Evolutionary conservation across 176 grass and related monocot species (phyloP).

Genomic region (Ensete ventricosum): DNA sequence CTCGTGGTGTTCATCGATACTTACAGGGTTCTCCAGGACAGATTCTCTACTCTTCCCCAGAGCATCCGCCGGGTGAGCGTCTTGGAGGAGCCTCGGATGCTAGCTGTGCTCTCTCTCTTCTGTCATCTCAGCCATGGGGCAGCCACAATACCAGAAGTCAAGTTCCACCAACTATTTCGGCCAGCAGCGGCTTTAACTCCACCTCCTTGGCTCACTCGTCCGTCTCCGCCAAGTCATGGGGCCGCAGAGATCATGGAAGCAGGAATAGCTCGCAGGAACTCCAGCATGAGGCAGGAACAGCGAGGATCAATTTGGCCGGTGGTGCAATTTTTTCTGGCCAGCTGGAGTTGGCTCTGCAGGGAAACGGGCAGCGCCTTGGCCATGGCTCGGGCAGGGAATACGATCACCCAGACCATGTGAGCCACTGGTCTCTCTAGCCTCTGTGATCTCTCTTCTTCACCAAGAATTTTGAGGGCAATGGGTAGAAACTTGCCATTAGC

Average conservation of each 20-base stretch:
- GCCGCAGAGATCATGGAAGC: conserved; percentile 16
- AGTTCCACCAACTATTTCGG: conserved; percentile 2
- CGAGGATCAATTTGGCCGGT: background rate
- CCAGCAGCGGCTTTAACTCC: conserved; percentile 5
- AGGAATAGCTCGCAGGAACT: conserved; percentile 11
- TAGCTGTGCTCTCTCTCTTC: conserved; percentile 58
- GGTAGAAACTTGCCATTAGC: too few relatives aligned
- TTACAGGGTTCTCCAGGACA: conserved; percentile 1
- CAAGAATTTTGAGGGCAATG: background rate
- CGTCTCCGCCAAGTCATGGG: conserved; percentile 11
- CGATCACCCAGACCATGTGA: conserved; percentile 19
- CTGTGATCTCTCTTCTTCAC: background rate
- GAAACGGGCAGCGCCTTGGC: conserved; percentile 22
- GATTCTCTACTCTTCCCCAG: conserved; percentile 17
- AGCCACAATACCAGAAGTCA: conserved; percentile 1
- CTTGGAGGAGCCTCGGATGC: conserved; percentile 25
- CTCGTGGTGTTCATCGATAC: conserved; percentile 14
- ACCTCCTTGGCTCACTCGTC: conserved; percentile 5
- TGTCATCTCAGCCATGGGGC: conserved; percentile 37
- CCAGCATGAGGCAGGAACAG: background rate
- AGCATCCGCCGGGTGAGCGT: conserved; percentile 15
- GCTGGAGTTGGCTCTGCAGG: conserved; percentile 34
- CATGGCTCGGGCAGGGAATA: conserved; percentile 6
- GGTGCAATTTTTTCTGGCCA: conserved; percentile 8
- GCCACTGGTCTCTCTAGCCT: conserved; percentile 30